Base-by-base conservation (phyloP, 2,329 filamentous ascomycete genomes). In the Trematosphaeria pertusa region DNA sequence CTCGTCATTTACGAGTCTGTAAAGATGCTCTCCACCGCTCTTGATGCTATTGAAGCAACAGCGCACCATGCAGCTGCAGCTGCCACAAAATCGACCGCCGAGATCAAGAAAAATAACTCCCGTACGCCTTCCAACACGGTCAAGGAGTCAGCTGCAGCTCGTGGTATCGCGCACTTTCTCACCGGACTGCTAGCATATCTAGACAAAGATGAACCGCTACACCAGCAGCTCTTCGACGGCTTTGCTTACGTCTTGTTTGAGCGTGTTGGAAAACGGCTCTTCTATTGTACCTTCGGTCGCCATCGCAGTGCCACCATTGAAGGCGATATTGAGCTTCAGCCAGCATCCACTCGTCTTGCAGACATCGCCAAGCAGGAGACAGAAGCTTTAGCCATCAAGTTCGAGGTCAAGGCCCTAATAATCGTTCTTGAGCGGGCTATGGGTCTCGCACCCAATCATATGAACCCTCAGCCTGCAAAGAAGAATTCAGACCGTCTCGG, bases 201-300 rank as follows among this genome's bases (percentile, higher is more conserved):
- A 1, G 69, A 75, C 21, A 57, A 70, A 20, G 67, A 62, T 8
- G 53, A 66, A 14, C 45, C 58, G 3, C 31, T 62, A 9, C 74
- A 78, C 31, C 67, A 68, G 21, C 57, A 70, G 15, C 50, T 79
- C 1, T 77, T 77, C 41, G 75, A 78, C 59, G 75, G 73, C 2
- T 72, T 76, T 24, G 59, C 71, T 1, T 78, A 70, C 43, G 54
- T 72, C 11, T 48, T 77, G 1, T 58, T 78, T 2, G 65, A 75
- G 18, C 68, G 65, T 15, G 58, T 75, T 1, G 74, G 75, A 4
- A 61, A 64, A 15, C 61, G 62, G 1, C 56, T 78, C 2, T 76
- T 70, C 45, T 63, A 69, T 33, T 66, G 63, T 31, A 70, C 69
- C 0, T 77, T 78, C 43, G 71, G 69, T 4, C 61, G 56, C 24